These are phyloP conservation scores for Hericium coralloides DNA, from an alignment of 768 basidiomycete species.

Conservation along the genomic window DNA sequence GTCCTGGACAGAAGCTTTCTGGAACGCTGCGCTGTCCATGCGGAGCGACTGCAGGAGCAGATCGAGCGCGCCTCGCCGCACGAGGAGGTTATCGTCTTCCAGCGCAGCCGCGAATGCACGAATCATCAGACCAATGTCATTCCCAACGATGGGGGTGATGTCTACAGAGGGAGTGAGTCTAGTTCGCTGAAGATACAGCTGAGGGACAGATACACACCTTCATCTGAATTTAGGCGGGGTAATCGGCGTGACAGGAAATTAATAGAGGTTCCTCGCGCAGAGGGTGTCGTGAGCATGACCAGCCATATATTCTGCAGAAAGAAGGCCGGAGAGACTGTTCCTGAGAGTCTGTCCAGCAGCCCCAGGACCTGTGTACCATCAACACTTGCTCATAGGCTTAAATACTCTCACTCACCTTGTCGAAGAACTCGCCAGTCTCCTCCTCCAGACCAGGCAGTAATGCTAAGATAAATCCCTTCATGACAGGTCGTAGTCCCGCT, in stretches of 20 bases:
- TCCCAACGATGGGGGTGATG: constrained; percentile 64
- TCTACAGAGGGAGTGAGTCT: constrained; percentile 27
- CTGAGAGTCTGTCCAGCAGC: constrained; percentile 74
- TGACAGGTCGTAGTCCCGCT: constrained; percentile 70
- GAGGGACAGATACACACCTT: constrained; percentile 39
- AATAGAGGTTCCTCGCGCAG: constrained; percentile 76
- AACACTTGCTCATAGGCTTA: background rate
- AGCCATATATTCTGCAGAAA: constrained; percentile 97
- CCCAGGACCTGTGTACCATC: constrained; percentile 50
- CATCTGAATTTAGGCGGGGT: constrained; percentile 58
- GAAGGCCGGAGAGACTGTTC: constrained; percentile 77
- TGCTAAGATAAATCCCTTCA: constrained; percentile 91
- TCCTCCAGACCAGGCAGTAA: constrained; percentile 94
- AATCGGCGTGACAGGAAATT: constrained; percentile 81
- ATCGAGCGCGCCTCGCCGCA: constrained; percentile 80
- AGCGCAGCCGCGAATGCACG: constrained; percentile 84
- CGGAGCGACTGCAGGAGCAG: constrained; percentile 70
- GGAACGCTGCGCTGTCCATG: constrained; percentile 63
- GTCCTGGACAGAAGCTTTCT: constrained; percentile 63
- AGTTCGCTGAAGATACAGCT: background rate
- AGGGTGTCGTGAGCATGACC: constrained; percentile 82
- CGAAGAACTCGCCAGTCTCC: constrained; percentile 96
- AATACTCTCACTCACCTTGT: constrained; percentile 43
- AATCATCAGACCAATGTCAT: constrained; percentile 89
- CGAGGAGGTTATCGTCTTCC: constrained; percentile 91